These are phyloP conservation scores for Anthostomella pinea DNA, from an alignment of 2,329 filamentous ascomycete genomes.

Conservation along the genomic window DNA sequence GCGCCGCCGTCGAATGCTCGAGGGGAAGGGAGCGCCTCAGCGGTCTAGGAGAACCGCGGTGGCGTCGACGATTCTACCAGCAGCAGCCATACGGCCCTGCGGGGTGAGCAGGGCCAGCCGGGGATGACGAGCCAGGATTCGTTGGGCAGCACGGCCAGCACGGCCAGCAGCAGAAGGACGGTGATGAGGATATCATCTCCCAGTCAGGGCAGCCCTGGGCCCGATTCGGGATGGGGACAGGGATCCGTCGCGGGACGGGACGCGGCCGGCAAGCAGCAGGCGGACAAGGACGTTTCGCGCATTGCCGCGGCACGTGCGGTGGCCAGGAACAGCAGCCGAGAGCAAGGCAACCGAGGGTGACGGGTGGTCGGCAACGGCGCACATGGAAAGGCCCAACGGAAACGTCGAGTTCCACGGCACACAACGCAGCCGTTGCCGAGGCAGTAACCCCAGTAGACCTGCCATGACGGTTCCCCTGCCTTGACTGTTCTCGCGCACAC, in stretches of 20 bases:
- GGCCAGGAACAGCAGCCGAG: too few relatives aligned
- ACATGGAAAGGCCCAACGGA: too few relatives aligned
- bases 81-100: conserved; percentile 8
- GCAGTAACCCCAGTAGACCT: too few relatives aligned
- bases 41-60: background rate
- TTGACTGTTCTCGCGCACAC: too few relatives aligned
- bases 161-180: background rate
- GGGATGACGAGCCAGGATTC: background rate
- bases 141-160: too few relatives aligned
- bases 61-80: conserved; percentile 1
- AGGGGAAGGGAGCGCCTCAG: conserved; percentile 2
- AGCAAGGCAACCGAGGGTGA: too few relatives aligned
- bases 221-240: background rate
- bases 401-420: too few relatives aligned
- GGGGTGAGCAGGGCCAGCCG: background rate
- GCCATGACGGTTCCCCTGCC: too few relatives aligned
- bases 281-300: conserved; percentile 4
- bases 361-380: too few relatives aligned
- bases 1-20: background rate
- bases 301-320: conserved; percentile 12
- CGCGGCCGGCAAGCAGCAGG: conserved; percentile 1
- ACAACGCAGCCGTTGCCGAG: too few relatives aligned
- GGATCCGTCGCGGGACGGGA: background rate
- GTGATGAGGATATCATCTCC: background rate
- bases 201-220: background rate